Evolutionary conservation across 306 rosid genomes (phyloP).

Genomic region (Pachyrhizus erosus): DNA sequence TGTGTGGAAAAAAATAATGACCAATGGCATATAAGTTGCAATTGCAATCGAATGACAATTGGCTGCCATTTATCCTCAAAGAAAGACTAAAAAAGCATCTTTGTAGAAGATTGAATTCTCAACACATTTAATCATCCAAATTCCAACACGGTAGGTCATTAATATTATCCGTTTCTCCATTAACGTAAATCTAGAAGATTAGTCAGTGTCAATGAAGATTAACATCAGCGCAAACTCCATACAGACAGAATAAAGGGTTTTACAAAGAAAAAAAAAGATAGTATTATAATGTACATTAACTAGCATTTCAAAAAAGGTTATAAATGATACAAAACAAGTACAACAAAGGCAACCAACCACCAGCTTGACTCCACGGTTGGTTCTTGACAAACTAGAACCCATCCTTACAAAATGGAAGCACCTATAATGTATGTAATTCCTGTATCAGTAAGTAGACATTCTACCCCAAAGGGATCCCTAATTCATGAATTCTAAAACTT

Average conservation of each 20-base stretch:
- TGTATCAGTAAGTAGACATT: conserved; percentile 34
- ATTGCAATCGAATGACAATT: neutral
- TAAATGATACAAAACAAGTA: conserved; percentile 33
- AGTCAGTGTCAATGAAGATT: neutral
- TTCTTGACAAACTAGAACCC: conserved; percentile 20
- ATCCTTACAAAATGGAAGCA: conserved; percentile 46
- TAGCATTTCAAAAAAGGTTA: conserved; percentile 33
- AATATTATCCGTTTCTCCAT: neutral
- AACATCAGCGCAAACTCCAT: neutral
- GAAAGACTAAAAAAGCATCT: neutral
- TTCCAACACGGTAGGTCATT: neutral
- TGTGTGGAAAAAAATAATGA: neutral
- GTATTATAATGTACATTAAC: conserved; percentile 46
- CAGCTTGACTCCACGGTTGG: conserved; percentile 28
- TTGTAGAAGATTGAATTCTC: neutral
- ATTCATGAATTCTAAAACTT: conserved; percentile 78
- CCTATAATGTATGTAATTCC: conserved; percentile 32
- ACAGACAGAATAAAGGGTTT: neutral
- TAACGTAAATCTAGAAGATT: neutral
- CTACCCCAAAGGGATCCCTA: conserved; percentile 46
- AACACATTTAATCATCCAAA: no score
- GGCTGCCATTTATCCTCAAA: neutral
- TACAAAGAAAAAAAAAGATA: neutral
- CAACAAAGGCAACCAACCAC: conserved; percentile 38
- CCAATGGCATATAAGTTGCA: neutral